Base-by-base conservation (phyloP, 495 filamentous ascomycete genomes). In the Tuber umbilicatum region DNA sequence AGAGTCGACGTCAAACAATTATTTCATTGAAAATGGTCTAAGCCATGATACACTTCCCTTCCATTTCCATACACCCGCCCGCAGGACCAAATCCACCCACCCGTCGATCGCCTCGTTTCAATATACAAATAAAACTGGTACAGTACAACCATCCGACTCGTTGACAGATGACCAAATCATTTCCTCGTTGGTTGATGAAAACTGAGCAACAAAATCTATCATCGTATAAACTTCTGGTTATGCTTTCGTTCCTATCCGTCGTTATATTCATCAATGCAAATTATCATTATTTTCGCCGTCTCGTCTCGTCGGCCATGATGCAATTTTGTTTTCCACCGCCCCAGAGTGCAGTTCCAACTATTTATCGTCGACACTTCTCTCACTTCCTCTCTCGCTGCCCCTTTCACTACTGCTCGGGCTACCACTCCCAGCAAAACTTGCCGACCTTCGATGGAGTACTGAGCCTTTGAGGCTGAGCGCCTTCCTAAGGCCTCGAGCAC, bases 381-480 rank as follows among this genome's bases (percentile, higher is more conserved):
- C 68, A 27, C 37, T 47, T 1, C 75, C 75, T 12, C 75, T 40
- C 19, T 64, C 67, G 39, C 31, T 70, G n/a, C 68, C 69, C 35
- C 76, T 76, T 23, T 72, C 76, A 68, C 74, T 72, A 2, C 50
- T 21, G 35, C 31, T 70, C 38, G 70, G 47, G 42, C 64, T 74
- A 10, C 77, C 78, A 31, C 76, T 71, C 5, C 76, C 74, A 47
- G 39, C 77, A 38, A 40, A 69, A 37, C 75, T 78, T 21, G 71
- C n/a, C 19, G 71, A 72, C 45, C 79, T 31, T 23, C 70, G 75
- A 47, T 81, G 79, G 39, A 81, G 69, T 19, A 78, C 68, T 10
- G 60, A 41, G n/a, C 72, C 71, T 67, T 81, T 81, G 78, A 78
- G 77, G 38, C 80, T 77, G n/a, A 81, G 31, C 10, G 80, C 80